phyloP scores from a whole-genome alignment of 139 green algal species.

The Tetradesmus obliquus region DNA sequence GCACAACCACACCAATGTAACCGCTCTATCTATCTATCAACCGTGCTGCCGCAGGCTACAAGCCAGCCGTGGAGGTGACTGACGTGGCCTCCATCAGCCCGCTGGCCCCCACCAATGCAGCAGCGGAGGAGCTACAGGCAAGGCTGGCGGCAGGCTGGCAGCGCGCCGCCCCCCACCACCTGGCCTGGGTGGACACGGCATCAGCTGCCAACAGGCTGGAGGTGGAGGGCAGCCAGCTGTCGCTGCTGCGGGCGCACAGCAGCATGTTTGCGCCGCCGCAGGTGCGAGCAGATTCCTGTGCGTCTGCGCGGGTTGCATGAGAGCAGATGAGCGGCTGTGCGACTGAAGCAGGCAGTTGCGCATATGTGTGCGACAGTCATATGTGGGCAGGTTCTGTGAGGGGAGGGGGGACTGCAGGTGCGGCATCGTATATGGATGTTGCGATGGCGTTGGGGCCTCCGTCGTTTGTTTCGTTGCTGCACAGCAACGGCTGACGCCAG shows the following conservation, averaged over 20 bases:
- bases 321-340: no score
- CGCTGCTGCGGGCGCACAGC: background rate
- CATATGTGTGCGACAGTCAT: background rate
- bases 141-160: background rate
- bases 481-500: no score
- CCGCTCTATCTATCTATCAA: background rate
- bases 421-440: no score
- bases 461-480: no score
- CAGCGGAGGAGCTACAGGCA: background rate
- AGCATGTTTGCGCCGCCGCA: conserved; percentile 5
- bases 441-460: no score
- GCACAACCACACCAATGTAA: background rate
- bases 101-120: background rate
- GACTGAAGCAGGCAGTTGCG: background rate
- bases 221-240: background rate
- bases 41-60: background rate
- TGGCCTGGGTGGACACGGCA: background rate
- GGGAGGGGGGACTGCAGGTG: no score
- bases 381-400: no score
- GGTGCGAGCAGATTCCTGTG: background rate
- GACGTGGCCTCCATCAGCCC: background rate
- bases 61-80: background rate
- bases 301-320: background rate
- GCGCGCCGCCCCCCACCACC: background rate
- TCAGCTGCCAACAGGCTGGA: background rate